phyloP scores from a whole-genome alignment of 257 asterid genomes.

The Dorcoceras hygrometricum region DNA sequence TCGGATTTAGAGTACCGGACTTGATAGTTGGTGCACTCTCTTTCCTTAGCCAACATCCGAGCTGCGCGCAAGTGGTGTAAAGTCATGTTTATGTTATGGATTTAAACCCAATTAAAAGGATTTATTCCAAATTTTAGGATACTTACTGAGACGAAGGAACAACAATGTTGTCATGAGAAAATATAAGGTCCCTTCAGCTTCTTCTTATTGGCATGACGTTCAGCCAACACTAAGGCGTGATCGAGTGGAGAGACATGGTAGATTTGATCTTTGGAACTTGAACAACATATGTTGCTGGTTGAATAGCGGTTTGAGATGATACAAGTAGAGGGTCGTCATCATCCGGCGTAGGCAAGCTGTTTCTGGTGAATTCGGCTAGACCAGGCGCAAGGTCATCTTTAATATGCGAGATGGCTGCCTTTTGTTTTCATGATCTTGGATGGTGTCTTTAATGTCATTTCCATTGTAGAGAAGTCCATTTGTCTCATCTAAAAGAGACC shows the following conservation, averaged over 20 bases:
- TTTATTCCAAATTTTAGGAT: background rate
- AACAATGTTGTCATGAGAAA: conserved; percentile 21
- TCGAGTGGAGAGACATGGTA: conserved; percentile 43
- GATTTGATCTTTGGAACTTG: conserved; percentile 49
- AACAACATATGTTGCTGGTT: conserved; percentile 35
- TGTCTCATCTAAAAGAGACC: too few species aligned
- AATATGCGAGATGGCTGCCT: too few species aligned
- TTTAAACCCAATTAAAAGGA: background rate
- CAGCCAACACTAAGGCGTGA: conserved; percentile 24
- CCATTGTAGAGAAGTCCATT: too few species aligned
- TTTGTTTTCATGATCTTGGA: too few species aligned
- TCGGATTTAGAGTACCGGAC: too few species aligned
- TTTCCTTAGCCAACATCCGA: background rate
- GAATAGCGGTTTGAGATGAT: conserved; percentile 17
- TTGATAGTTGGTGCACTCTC: background rate
- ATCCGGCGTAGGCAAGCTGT: too few species aligned
- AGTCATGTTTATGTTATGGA: background rate
- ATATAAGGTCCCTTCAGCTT: conserved; percentile 8
- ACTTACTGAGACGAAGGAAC: conserved; percentile 25
- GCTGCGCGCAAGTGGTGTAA: background rate
- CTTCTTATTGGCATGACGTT: conserved; percentile 10
- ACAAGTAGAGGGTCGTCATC: too few species aligned
- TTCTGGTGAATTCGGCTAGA: too few species aligned
- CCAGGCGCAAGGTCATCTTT: too few species aligned
- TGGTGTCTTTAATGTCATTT: too few species aligned